phyloP scores from a whole-genome alignment of 805 yeast species.

The Monosporozyma unispora region DNA sequence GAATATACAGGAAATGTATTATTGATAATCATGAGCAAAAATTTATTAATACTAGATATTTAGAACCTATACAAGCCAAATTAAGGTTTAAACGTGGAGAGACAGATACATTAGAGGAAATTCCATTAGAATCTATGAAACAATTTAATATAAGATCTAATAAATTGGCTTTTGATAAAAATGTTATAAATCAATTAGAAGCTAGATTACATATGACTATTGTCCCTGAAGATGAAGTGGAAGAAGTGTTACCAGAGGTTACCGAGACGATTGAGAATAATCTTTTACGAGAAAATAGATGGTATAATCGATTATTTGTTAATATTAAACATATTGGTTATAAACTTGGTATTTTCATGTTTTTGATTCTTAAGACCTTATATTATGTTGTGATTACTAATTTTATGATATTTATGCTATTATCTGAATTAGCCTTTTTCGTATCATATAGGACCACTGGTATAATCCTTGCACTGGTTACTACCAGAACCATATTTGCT shows the following conservation, averaged over 20 bases:
- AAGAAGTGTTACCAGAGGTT: too few species aligned
- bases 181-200: slow-evolving; percentile 11
- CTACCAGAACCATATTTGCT: slow-evolving; percentile 15
- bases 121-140: slow-evolving; percentile 9
- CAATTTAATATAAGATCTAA: slow-evolving; percentile 11
- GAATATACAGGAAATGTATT: slow-evolving; percentile 16
- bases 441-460: slow-evolving; percentile 13
- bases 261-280: background rate
- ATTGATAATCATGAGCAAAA: slow-evolving; percentile 18
- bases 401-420: slow-evolving; percentile 14
- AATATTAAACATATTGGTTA: too few species aligned
- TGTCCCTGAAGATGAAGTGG: background rate
- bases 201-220: slow-evolving; percentile 5
- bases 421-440: slow-evolving; percentile 15
- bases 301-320: too few species aligned
- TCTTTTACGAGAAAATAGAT: background rate
- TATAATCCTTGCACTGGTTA: slow-evolving; percentile 8
- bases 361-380: slow-evolving; percentile 14
- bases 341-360: slow-evolving; percentile 1
- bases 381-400: slow-evolving; percentile 17
- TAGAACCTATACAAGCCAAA: slow-evolving; percentile 10
- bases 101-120: background rate
- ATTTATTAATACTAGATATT: slow-evolving; percentile 13
- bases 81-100: background rate
- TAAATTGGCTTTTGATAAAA: slow-evolving; percentile 12